Conservation (phyloP, 805 yeast species). For the Maudiozyma turicensis region DNA sequence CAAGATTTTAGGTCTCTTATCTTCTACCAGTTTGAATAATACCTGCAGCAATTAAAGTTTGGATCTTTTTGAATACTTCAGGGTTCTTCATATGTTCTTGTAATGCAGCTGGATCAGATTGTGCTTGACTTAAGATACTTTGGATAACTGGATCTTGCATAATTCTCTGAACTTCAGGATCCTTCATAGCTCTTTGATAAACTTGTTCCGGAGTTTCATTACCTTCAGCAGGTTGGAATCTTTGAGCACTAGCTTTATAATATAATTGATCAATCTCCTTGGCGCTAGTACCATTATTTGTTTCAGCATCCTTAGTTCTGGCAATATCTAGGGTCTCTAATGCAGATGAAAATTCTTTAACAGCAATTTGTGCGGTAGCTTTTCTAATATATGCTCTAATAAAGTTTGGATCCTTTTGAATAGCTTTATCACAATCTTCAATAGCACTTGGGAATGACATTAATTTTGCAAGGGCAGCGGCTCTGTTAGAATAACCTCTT, state of each 20-base stretch:
- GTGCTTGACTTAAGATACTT: constrained; percentile 87
- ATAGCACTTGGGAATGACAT: constrained; percentile 97
- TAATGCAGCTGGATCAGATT: constrained; percentile 89
- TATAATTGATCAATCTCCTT: constrained; percentile 76
- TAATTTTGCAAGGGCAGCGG: constrained; percentile 89
- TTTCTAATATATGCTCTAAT: constrained; percentile 94
- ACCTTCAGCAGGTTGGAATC: constrained; percentile 75
- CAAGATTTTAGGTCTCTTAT: neutral
- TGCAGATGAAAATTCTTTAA: constrained; percentile 75
- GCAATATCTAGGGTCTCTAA: constrained; percentile 76
- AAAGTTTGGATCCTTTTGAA: constrained; percentile 77
- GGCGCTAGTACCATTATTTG: constrained; percentile 48
- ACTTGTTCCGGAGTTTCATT: constrained; percentile 89
- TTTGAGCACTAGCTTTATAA: constrained; percentile 63
- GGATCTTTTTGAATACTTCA: constrained; percentile 77
- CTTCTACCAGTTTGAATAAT: constrained; percentile 75
- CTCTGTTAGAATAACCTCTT: constrained; percentile 95
- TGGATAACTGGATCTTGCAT: constrained; percentile 95
- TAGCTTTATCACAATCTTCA: constrained; percentile 83
- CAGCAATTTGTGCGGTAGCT: constrained; percentile 87
- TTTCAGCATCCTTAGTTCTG: constrained; percentile 59
- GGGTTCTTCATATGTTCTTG: constrained; percentile 98
- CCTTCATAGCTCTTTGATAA: constrained; percentile 78
- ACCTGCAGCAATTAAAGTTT: constrained; percentile 90
- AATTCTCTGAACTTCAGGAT: constrained; percentile 87